Base-by-base conservation (phyloP, 345 rosid genomes). In the Eucalyptus erythrocorys region DNA sequence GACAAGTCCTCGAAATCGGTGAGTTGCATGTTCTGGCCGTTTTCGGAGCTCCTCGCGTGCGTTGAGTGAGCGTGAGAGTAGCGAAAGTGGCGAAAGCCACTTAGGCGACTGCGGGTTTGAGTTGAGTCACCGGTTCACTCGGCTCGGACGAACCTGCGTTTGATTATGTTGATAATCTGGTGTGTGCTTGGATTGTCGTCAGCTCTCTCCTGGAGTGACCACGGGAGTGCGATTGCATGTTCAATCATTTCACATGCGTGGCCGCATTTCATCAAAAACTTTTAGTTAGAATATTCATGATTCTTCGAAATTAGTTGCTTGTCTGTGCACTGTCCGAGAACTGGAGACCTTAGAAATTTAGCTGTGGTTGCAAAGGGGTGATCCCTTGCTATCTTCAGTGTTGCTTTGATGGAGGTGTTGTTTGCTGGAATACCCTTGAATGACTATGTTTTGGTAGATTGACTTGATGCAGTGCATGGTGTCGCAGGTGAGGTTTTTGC, bases 1-100 rank as follows among this genome's bases (percentile, higher is more conserved):
- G 98, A 95, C 90, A 95, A 96, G 93, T 92, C 94, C 51, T 93
- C 94, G 43, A 93, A 95, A 93, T 93, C 95, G 59, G 99, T 97
- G 89, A 94, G 96, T 79, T 24, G 48, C 85, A 79, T 6, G 42
- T 17, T 43, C 22, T 45, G 45, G 50, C 8, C 1, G 48, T 34
- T 47, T 48, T 37, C 42, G 24, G 84, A 21, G 84, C 30, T 76
- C 30, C 84, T 40, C 15, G 47, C 84, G 24, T 37, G 45, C 6
- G 82, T 40, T 6, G 82, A 24, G 45, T 22, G 24, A 76, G 45
- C 42, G 13, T 17, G 26, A 19, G 45, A 37, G 14, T 76, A 10
- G 40, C 42, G 82, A 19, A 37, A 37, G 37, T 21, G 82, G 42
- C 82, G 47, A 10, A 10, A 76, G 22, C 10, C 12, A 22, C 19